phyloP scores from a whole-genome alignment of 1,284 basidiomycete genomes.

The Rhodotorula glutinis region DNA sequence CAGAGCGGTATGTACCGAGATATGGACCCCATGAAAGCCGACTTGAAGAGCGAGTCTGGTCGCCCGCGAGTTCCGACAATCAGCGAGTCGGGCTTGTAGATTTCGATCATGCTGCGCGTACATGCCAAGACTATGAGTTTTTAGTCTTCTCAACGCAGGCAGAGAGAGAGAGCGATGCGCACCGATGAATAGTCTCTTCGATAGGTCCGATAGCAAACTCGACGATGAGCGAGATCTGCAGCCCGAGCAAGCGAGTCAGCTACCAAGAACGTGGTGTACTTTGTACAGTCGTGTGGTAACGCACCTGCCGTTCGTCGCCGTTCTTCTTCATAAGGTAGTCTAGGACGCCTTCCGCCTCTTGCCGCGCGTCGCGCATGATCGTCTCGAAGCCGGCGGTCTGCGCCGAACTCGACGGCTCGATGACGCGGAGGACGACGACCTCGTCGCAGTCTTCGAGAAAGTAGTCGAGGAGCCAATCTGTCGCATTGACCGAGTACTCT shows the following conservation, averaged over 20 bases:
- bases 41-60: slow-evolving; percentile 47
- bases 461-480: slow-evolving; percentile 65
- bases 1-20: slow-evolving; percentile 39
- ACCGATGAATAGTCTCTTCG: slow-evolving; percentile 66
- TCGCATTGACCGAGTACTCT: slow-evolving; percentile 75
- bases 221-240: slow-evolving; percentile 80
- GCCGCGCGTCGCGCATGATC: slow-evolving; percentile 72
- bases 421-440: slow-evolving; percentile 83
- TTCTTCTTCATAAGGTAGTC: slow-evolving; percentile 76
- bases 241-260: not conserved
- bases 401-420: slow-evolving; percentile 56
- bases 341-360: slow-evolving; percentile 82
- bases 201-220: slow-evolving; percentile 92
- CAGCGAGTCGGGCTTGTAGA: slow-evolving; percentile 91
- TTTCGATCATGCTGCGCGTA: slow-evolving; percentile 71
- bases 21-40: slow-evolving; percentile 52
- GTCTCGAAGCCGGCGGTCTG: slow-evolving; percentile 23
- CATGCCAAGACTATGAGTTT: not conserved
- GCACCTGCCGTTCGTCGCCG: slow-evolving; percentile 70
- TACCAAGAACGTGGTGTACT: slow-evolving; percentile 39
- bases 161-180: not conserved
- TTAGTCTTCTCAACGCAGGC: too few relatives aligned
- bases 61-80: slow-evolving; percentile 87
- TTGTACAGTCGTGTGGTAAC: too few relatives aligned
- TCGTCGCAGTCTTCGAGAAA: slow-evolving; percentile 73